Conservation (phyloP, 805 yeast species). For the Teunomyces pallodes region DNA sequence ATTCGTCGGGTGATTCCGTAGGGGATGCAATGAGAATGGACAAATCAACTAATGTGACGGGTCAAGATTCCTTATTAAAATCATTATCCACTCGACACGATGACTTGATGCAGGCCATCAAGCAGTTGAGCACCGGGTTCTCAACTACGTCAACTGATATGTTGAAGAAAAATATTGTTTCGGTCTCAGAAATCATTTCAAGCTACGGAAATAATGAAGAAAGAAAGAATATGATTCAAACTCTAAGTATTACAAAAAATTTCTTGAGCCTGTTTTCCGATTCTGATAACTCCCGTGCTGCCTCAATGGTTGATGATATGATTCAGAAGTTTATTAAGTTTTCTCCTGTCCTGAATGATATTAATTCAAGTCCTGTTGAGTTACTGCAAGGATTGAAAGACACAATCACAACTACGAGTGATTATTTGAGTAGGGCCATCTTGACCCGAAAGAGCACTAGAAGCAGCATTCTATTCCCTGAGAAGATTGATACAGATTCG, state of each 20-base stretch:
- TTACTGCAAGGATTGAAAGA: conserved; percentile 7
- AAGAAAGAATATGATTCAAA: conserved; percentile 23
- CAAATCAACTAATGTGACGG: not conserved
- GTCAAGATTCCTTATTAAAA: not conserved
- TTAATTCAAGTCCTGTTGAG: conserved; percentile 10
- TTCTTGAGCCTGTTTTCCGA: conserved; percentile 20
- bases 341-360: not conserved
- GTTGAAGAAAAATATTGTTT: not conserved
- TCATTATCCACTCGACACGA: conserved; percentile 2
- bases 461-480: conserved; percentile 12
- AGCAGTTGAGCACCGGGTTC: conserved; percentile 38
- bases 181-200: conserved; percentile 19
- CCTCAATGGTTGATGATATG: conserved; percentile 23
- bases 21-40: conserved; percentile 22
- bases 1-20: conserved; percentile 24
- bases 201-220: conserved; percentile 22
- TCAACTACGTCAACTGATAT: conserved; percentile 7
- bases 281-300: conserved; percentile 16
- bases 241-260: conserved; percentile 30
- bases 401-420: conserved; percentile 6
- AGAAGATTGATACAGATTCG: conserved; percentile 27
- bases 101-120: conserved; percentile 34
- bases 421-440: conserved; percentile 9
- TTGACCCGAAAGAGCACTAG: conserved; percentile 18
- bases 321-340: conserved; percentile 13